A percentile compares a stretch with the other conserved stretches of the same genome.
These are phyloP conservation scores for Trichoderma orchidacearum DNA, from an alignment of 495 filamentous ascomycete genomes.

Conservation along the genomic window DNA sequence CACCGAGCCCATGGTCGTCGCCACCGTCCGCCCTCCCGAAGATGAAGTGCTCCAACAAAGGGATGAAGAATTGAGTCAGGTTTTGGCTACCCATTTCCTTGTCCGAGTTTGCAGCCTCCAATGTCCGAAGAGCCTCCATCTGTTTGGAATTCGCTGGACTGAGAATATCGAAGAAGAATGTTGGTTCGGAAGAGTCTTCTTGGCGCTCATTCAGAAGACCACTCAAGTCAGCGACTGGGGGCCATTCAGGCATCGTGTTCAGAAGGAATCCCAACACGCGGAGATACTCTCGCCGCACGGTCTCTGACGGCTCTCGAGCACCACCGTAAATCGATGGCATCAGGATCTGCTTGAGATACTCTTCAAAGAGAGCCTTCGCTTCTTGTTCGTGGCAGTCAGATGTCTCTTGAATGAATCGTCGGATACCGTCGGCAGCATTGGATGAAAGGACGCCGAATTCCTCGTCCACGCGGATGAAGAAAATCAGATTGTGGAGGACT, in stretches of 20 bases:
- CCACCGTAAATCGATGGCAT: conserved; percentile 66
- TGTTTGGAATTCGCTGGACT: conserved; percentile 85
- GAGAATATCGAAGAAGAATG: conserved; percentile 84
- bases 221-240: conserved; percentile 59
- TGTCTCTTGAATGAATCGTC: conserved; percentile 56
- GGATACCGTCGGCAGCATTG: conserved; percentile 69
- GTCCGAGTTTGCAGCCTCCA: conserved; percentile 50
- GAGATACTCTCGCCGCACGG: conserved; percentile 70
- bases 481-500: conserved; percentile 82
- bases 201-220: conserved; percentile 62
- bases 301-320: conserved; percentile 61
- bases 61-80: conserved; percentile 75
- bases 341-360: conserved; percentile 29
- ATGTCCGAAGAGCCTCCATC: conserved; percentile 63
- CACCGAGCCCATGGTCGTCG: conserved; percentile 69
- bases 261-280: conserved; percentile 65
- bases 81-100: conserved; percentile 56
- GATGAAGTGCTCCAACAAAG: conserved; percentile 85
- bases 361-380: conserved; percentile 24
- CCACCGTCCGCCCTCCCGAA: conserved; percentile 66
- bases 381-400: conserved; percentile 19
- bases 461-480: conserved; percentile 72
- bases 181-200: conserved; percentile 55
- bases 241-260: conserved; percentile 51
- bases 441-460: conserved; percentile 70